A percentile compares a stretch with the other conserved stretches of the same genome.
phyloP scores from a whole-genome alignment of 805 yeast species.

The Hanseniaspora vineae region DNA sequence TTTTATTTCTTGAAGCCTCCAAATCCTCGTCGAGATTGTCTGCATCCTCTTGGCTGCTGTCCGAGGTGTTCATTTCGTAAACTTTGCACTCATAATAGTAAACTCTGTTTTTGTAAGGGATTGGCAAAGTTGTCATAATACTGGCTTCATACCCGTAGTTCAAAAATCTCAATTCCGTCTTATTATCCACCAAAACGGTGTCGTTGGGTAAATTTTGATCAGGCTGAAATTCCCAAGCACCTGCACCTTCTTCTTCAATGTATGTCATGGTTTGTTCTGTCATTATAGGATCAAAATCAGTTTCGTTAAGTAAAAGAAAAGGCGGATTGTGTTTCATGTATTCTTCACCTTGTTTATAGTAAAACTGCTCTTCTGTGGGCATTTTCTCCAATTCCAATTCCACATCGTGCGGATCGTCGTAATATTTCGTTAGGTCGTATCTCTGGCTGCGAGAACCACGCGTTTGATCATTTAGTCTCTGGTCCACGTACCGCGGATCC shows the following conservation, averaged over 20 bases:
- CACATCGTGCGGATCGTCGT: slow-evolving; percentile 47
- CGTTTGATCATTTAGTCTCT: no score
- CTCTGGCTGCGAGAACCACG: no score
- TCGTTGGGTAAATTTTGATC: slow-evolving; percentile 39
- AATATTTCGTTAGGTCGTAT: slow-evolving; percentile 6
- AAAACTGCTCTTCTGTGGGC: slow-evolving; percentile 29
- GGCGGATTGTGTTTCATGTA: slow-evolving; percentile 29
- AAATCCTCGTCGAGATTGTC: neutral
- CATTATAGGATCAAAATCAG: slow-evolving; percentile 20
- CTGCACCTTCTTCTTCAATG: slow-evolving; percentile 78
- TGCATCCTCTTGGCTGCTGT: slow-evolving; percentile 17
- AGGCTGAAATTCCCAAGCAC: slow-evolving; percentile 76
- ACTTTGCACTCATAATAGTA: slow-evolving; percentile 84
- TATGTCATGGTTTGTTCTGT: slow-evolving; percentile 26
- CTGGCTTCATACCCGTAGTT: slow-evolving; percentile 49
- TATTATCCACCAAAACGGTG: slow-evolving; percentile 50
- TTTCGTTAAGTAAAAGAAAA: slow-evolving; percentile 23
- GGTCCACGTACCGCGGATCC: no score
- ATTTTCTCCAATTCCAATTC: slow-evolving; percentile 51
- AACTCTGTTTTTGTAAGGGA: slow-evolving; percentile 71
- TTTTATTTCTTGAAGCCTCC: slow-evolving; percentile 12
- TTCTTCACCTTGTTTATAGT: slow-evolving; percentile 29
- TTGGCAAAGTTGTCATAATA: slow-evolving; percentile 70
- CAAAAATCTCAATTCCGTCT: slow-evolving; percentile 45
- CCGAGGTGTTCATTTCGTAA: slow-evolving; percentile 50